Evolutionary conservation across 2,329 filamentous ascomycete genomes (phyloP).

Genomic region (Fusarium chlamydosporum): DNA sequence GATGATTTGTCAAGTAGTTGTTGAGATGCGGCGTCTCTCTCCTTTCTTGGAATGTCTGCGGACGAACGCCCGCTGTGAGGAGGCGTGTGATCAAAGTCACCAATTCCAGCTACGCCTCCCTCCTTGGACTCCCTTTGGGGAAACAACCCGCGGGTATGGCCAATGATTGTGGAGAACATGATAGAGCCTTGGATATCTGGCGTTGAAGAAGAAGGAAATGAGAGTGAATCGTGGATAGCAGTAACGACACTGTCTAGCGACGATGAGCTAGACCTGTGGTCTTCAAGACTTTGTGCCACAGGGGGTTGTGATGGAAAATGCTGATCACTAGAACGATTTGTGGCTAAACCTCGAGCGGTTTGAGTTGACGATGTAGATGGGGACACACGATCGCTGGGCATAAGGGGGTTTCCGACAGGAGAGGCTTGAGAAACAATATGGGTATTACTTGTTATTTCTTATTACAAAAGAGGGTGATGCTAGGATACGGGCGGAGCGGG

Average conservation of each 20-base stretch:
- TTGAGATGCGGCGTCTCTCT: conserved; percentile 25
- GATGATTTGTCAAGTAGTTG: conserved; percentile 49
- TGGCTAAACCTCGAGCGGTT: neutral
- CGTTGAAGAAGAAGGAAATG: neutral
- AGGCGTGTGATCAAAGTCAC: conserved; percentile 55
- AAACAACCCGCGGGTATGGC: conserved; percentile 43
- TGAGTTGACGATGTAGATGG: conserved; percentile 20
- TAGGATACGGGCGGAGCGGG: conserved; percentile 22
- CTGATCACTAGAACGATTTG: neutral
- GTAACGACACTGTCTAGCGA: conserved; percentile 3
- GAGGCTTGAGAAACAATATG: conserved; percentile 7
- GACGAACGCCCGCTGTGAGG: conserved; percentile 53
- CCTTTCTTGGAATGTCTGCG: conserved; percentile 40
- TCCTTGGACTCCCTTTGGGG: conserved; percentile 34
- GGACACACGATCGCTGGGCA: conserved; percentile 24
- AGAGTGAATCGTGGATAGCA: neutral
- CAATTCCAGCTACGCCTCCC: conserved; percentile 39
- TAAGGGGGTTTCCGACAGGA: conserved; percentile 24
- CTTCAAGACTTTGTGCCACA: neutral
- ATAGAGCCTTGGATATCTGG: conserved; percentile 5
- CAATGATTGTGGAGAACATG: conserved; percentile 48
- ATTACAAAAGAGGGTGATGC: conserved; percentile 4
- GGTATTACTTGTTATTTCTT: conserved; percentile 3
- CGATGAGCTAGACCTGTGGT: neutral
- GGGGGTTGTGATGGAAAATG: neutral